These are phyloP conservation scores for Magnaporthiopsis rhizophila DNA, from an alignment of 2,329 filamentous ascomycete species.

Conservation along the genomic window DNA sequence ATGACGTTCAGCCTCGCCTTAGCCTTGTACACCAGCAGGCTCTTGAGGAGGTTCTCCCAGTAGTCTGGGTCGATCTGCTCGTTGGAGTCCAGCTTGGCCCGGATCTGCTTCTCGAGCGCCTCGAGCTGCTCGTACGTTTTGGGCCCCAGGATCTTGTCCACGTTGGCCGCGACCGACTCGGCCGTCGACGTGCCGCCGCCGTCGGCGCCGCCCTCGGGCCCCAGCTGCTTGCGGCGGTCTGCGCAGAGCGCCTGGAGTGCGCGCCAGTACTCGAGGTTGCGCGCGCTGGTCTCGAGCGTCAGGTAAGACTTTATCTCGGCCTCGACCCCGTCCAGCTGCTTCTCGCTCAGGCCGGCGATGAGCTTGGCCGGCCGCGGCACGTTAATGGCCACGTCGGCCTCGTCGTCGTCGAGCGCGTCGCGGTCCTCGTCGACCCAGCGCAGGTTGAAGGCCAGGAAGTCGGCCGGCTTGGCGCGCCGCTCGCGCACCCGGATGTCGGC, in stretches of 20 bases:
- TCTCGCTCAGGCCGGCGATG: conserved; percentile 61
- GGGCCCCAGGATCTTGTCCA: conserved; percentile 77
- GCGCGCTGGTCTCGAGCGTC: conserved; percentile 67
- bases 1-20: conserved; percentile 75
- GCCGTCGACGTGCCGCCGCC: conserved; percentile 65
- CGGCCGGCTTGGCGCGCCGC: conserved; percentile 82
- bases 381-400: conserved; percentile 63
- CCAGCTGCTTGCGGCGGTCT: conserved; percentile 62
- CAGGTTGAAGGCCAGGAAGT: conserved; percentile 86
- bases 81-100: conserved; percentile 74
- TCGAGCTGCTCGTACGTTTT: conserved; percentile 86
- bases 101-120: conserved; percentile 78
- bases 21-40: conserved; percentile 83
- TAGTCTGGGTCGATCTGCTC: conserved; percentile 95
- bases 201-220: conserved; percentile 50
- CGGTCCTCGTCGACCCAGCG: conserved; percentile 80
- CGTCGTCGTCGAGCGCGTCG: conserved; percentile 79
- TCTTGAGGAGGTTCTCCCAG: conserved; percentile 87
- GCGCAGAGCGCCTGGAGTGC: conserved; percentile 78
- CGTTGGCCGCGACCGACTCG: conserved; percentile 74
- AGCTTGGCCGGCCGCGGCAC: conserved; percentile 75
- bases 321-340: conserved; percentile 67
- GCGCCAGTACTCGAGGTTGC: conserved; percentile 87
- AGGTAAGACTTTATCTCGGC: conserved; percentile 76
- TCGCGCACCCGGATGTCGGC: conserved; percentile 90